Percentiles rank a stretch among this genome's conserved stretches.
These are phyloP conservation scores for Coemansia sp. DNA, from an alignment of 192 early-diverging fungal species.

Conservation along the genomic window DNA sequence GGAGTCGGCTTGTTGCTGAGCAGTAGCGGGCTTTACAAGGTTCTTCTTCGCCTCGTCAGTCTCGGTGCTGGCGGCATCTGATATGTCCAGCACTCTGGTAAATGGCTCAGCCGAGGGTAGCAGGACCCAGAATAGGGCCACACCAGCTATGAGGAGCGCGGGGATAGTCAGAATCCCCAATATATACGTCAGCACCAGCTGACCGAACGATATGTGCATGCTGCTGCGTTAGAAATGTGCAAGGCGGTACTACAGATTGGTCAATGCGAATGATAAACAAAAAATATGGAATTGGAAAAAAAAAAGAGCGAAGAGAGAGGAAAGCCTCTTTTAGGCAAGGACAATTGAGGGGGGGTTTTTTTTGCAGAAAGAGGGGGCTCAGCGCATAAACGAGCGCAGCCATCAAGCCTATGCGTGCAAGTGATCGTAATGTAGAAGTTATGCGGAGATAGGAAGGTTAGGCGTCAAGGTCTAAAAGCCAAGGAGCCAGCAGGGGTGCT, in stretches of 20 bases:
- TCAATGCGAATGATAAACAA: background rate
- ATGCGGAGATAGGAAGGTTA: too few relatives aligned
- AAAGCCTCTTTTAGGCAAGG: too few relatives aligned
- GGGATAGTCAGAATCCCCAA: conserved; percentile 51
- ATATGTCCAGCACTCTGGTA: background rate
- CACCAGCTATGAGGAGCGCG: conserved; percentile 18
- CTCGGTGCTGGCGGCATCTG: background rate
- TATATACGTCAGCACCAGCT: conserved; percentile 40
- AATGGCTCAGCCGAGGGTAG: conserved; percentile 6
- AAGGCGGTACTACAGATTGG: background rate
- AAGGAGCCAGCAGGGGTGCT: background rate
- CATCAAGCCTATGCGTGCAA: background rate
- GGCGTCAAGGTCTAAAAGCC: background rate
- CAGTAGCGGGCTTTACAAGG: background rate
- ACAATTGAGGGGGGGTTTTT: background rate
- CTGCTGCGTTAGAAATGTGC: background rate
- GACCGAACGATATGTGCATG: conserved; percentile 24
- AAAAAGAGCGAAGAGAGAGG: background rate
- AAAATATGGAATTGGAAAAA: background rate
- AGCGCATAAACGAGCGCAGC: background rate
- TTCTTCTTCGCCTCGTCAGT: background rate
- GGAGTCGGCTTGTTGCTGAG: background rate
- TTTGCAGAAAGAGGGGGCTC: background rate
- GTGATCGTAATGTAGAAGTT: background rate
- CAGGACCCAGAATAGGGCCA: conserved; percentile 34